These are phyloP conservation scores for Huntiella omanensis DNA, from an alignment of 2,329 filamentous ascomycete species.

Conservation along the genomic window DNA sequence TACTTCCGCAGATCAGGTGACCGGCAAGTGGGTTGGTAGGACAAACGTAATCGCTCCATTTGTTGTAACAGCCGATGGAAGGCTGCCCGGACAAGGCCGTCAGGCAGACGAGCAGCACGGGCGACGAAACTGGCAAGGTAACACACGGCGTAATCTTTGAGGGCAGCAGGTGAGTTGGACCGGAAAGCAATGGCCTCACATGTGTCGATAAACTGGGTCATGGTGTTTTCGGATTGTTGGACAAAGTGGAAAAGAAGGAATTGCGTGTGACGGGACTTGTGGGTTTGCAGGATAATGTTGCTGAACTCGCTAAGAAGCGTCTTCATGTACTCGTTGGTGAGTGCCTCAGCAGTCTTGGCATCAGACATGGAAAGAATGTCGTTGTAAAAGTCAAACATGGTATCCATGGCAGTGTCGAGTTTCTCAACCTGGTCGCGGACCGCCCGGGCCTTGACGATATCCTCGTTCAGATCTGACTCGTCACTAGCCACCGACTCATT, in stretches of 20 bases:
- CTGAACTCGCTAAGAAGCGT: conserved; percentile 72
- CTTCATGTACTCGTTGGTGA: conserved; percentile 37
- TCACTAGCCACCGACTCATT: conserved; percentile 54
- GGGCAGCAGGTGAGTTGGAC: conserved; percentile 47
- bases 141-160: conserved; percentile 70
- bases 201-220: conserved; percentile 43
- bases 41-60: conserved; percentile 53
- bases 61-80: conserved; percentile 63
- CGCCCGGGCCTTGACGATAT: conserved; percentile 39
- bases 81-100: conserved; percentile 60
- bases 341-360: conserved; percentile 36
- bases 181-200: conserved; percentile 22
- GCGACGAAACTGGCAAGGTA: conserved; percentile 93
- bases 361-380: conserved; percentile 50
- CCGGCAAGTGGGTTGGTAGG: conserved; percentile 55
- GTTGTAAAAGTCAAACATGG: conserved; percentile 69
- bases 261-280: conserved; percentile 81
- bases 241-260: conserved; percentile 94
- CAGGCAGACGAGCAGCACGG: conserved; percentile 63
- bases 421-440: conserved; percentile 74
- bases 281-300: conserved; percentile 73
- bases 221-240: conserved; percentile 58
- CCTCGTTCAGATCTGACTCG: conserved; percentile 44
- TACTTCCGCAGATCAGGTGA: conserved; percentile 76
- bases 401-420: conserved; percentile 76